A percentile compares a stretch with the other conserved stretches of the same genome.
Conservation (phyloP, 2,329 filamentous ascomycete species). For the Penicillium sumatraense region DNA sequence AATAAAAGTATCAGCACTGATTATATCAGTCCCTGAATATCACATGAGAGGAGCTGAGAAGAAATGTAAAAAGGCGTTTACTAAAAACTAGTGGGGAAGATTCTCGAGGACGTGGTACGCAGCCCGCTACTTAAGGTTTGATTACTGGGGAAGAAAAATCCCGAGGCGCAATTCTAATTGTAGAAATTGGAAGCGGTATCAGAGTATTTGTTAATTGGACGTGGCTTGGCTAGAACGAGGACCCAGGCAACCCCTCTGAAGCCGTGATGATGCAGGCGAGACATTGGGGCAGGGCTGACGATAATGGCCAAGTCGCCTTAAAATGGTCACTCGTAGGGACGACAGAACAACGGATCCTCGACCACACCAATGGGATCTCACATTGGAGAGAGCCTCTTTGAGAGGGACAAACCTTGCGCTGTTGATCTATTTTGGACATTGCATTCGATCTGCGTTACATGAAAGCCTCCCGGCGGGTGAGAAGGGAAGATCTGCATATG, state of each 20-base stretch:
- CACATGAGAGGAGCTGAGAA: neutral
- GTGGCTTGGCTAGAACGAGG: slow-evolving; percentile 1
- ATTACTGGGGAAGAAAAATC: neutral
- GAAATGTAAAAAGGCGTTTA: neutral
- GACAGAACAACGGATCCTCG: neutral
- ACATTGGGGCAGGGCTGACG: neutral
- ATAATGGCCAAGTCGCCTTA: neutral
- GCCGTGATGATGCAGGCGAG: neutral
- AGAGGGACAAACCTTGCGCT: no score
- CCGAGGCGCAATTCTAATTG: neutral
- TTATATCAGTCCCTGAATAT: no score
- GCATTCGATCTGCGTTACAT: neutral
- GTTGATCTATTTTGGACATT: no score
- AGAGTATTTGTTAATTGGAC: neutral
- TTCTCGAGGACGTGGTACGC: neutral
- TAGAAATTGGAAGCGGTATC: neutral
- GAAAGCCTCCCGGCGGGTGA: neutral
- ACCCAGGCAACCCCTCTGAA: neutral
- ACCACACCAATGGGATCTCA: no score
- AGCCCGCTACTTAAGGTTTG: neutral
- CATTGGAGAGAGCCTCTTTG: no score
- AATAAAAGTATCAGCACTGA: no score
- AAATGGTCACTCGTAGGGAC: neutral
- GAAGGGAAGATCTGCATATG: no score
- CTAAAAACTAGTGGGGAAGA: neutral